Evolutionary conservation across 2,329 filamentous ascomycete genomes (phyloP).

Genomic region (Beauveria sp.): DNA sequence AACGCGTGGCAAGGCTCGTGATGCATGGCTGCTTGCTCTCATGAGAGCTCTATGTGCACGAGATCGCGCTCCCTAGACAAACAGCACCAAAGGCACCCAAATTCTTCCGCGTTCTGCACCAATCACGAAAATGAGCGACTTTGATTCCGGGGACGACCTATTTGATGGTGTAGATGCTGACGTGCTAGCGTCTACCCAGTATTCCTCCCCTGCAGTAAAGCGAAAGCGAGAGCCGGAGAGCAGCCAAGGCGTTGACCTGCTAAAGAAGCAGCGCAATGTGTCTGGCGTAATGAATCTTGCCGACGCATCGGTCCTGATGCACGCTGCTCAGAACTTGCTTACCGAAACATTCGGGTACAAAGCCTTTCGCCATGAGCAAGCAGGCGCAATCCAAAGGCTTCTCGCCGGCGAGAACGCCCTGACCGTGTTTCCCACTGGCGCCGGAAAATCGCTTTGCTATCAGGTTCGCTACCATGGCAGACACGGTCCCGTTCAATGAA

Average conservation of each 20-base stretch:
- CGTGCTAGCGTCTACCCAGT: slow-evolving; percentile 5
- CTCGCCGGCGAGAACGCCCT: slow-evolving; percentile 33
- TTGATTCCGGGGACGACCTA: slow-evolving; percentile 22
- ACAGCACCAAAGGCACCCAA: background rate
- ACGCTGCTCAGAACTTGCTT: slow-evolving; percentile 24
- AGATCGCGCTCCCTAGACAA: background rate
- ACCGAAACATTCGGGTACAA: slow-evolving; percentile 31
- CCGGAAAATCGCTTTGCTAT: slow-evolving; percentile 43
- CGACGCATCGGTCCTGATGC: background rate
- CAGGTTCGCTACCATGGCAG: slow-evolving; percentile 26
- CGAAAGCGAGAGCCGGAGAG: background rate
- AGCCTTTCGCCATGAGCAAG: slow-evolving; percentile 37
- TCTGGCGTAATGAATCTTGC: background rate
- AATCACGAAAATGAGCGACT: slow-evolving; percentile 12
- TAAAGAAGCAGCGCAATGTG: background rate
- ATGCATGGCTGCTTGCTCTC: background rate
- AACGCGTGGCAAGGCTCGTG: background rate
- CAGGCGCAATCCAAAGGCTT: slow-evolving; percentile 30
- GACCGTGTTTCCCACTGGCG: slow-evolving; percentile 39
- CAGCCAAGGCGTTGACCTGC: background rate
- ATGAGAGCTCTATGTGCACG: background rate
- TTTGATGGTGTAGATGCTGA: slow-evolving; percentile 16
- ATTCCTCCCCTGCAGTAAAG: background rate
- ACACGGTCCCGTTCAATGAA: background rate
- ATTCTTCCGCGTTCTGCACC: background rate